Evolutionary conservation across 306 rosid genomes (phyloP), one percentile per base, ranked within the genome.

Genomic region (Vicia faba): DNA sequence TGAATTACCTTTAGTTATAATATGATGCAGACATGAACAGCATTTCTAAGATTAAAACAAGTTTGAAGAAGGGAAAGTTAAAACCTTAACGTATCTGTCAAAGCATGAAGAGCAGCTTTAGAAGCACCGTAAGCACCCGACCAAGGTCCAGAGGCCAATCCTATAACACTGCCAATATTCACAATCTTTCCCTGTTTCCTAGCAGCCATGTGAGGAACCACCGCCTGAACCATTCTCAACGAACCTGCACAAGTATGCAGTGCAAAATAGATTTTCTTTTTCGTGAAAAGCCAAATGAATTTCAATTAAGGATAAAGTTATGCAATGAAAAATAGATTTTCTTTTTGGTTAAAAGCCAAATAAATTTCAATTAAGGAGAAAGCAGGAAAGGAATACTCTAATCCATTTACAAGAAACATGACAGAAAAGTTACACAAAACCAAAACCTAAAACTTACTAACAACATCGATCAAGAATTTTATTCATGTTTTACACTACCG

Each of bases 211-310:
- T 87, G 95, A 73, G 97, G 98, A 73, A 83, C 81, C 72, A 86
- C 91, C 33, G 95, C 86, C 80, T 93, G 98, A 73, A 89, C 79
- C 88, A 93, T 78, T 77, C 98, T 88, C 79, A 93, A 63, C 20
- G 91, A 49, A 79, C 97, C 98, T 89, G 78, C 54, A 0, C n/a
- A 41, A 13, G 66, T 49, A 9, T 4, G 54, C 65, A 53, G 35
- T 23, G 8, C 54, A 67, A 39, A 3, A 58, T 16, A 15, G 1
- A 15, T 4, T 2, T 48, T 48, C 25, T 7, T 0, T 7, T 48
- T 15, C 3, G 3, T 15, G 9, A n/a, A 10, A 50, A 19, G 3
- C n/a, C n/a, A 50, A 19, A 19, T 19, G n/a, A n/a, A n/a, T n/a
- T n/a, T n/a, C n/a, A n/a, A n/a, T n/a, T n/a, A n/a, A n/a, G n/a